Evolutionary conservation across 352 stramenopile genomes (phyloP), one percentile per base, ranked within the genome.

Genomic region (Thraustochytrium striatum): DNA sequence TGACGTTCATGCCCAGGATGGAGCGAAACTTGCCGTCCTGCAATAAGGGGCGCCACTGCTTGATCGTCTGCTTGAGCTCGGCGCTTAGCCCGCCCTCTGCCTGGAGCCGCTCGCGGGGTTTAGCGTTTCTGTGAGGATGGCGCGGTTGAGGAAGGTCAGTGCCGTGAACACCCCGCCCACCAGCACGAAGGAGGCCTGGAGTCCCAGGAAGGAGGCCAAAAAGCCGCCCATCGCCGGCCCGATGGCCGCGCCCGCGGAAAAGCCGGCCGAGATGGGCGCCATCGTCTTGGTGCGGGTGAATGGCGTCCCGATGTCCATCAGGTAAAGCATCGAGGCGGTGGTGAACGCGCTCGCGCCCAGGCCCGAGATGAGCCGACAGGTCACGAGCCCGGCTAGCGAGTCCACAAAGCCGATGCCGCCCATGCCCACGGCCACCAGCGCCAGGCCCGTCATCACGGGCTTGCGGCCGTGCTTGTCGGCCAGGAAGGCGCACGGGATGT

Each of bases 381-480:
- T 7, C 78, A 86, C 86, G 8, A 92, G 69, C 35, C 89, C 79
- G 38, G 88, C 82, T 78, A 89, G 86, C 41, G 69, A 65, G 1
- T 28, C 72, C 0, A 86, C 84, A 1, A 89, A 70, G 28, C 86
- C 88, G 61, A 89, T 88, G 25, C 85, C 86, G 32, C 81, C 86
- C 2, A 88, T 87, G 33, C 86, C 87, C 0, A 87, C 47, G 33
- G 84, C 79, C 53, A 89, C 87, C 2, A 87, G 36, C 16, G 72
- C 70, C 35, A 91, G 38, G 70, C 88, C 86, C 0, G 87, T 85
- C 69, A 90, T 82, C 68, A 89, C 89, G 2, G 85, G 85, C 72
- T 90, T 90, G 9, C 88, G 65, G 32, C 88, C 88, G 79, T 90
- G 84, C 41, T 83, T 78, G 82, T 92, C 88, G 1, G 89, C 86